Conservation (phyloP, 768 basidiomycete species). For the Lactifluus subvellereus region DNA sequence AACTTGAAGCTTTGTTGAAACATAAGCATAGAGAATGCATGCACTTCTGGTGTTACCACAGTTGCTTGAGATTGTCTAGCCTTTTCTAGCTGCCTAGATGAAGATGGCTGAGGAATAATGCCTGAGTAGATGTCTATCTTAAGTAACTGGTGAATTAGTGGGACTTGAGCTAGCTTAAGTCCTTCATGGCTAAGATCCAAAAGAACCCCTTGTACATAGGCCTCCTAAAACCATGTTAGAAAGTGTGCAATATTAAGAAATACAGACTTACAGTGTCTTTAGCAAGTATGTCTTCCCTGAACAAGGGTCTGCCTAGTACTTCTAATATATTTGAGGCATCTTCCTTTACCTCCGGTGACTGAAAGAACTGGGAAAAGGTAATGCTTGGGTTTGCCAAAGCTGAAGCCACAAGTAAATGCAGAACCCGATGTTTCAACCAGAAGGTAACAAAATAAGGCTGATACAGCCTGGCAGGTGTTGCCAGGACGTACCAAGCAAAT, state of each 20-base stretch:
- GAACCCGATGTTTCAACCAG: constrained; percentile 45
- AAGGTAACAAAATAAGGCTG: constrained; percentile 40
- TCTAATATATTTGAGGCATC: background rate
- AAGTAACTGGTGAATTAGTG: background rate
- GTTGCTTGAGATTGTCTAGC: background rate
- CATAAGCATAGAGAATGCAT: background rate
- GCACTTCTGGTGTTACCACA: constrained; percentile 13
- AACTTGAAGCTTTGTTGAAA: constrained; percentile 9
- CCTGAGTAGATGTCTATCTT: constrained; percentile 22
- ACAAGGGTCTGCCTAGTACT: background rate
- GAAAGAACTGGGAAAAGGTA: background rate
- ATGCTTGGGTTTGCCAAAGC: constrained; percentile 8
- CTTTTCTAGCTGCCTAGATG: background rate
- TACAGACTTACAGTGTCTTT: background rate
- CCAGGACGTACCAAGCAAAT: constrained; percentile 67
- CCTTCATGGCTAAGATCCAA: constrained; percentile 1
- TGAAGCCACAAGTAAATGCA: constrained; percentile 42
- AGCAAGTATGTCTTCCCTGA: background rate
- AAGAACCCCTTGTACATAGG: constrained; percentile 2
- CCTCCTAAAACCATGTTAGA: background rate
- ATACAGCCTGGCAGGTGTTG: constrained; percentile 44
- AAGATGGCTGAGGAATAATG: background rate
- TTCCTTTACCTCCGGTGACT: background rate
- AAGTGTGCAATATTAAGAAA: too few species aligned
- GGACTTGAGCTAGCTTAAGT: background rate